Conservation (phyloP, 2,329 filamentous ascomycete species). For the Coniochaeta sp. region DNA sequence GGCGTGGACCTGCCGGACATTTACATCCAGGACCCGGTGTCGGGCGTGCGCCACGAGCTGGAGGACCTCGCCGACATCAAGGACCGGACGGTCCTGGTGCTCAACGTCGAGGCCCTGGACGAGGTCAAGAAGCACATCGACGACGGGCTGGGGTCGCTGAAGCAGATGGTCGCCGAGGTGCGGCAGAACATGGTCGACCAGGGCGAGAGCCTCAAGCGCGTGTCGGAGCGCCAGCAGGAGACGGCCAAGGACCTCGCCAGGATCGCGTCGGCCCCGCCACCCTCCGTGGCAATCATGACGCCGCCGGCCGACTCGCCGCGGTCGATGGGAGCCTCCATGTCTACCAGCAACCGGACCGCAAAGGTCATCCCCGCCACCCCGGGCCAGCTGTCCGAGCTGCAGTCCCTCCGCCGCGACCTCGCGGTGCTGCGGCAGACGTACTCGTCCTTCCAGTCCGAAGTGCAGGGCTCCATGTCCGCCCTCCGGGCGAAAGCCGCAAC, state of each 20-base stretch:
- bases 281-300: constrained; percentile 25
- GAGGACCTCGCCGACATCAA: constrained; percentile 92
- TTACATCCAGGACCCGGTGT: constrained; percentile 93
- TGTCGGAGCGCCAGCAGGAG: constrained; percentile 87
- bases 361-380: constrained; percentile 49
- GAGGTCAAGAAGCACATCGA: constrained; percentile 97
- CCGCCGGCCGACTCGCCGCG: constrained; percentile 41
- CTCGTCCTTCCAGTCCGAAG: constrained; percentile 80
- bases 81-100: constrained; percentile 86
- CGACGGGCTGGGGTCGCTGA: constrained; percentile 76
- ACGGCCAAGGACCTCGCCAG: constrained; percentile 78
- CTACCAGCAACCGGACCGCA: constrained; percentile 16
- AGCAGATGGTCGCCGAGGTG: constrained; percentile 77
- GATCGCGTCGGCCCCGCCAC: constrained; percentile 39
- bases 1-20: constrained; percentile 92
- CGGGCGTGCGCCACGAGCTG: constrained; percentile 91
- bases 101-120: constrained; percentile 89
- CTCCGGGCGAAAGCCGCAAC: constrained; percentile 75
- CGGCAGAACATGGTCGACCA: constrained; percentile 80
- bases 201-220: constrained; percentile 70
- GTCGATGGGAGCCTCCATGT: constrained; percentile 18
- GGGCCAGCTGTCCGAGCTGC: constrained; percentile 68
- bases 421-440: constrained; percentile 91
- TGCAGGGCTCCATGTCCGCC: constrained; percentile 78
- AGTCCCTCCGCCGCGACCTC: constrained; percentile 77